Percentiles rank a stretch among this genome's conserved stretches.
Evolutionary conservation across 495 filamentous ascomycete genomes (phyloP).

Genomic region (Penicillium silybi): DNA sequence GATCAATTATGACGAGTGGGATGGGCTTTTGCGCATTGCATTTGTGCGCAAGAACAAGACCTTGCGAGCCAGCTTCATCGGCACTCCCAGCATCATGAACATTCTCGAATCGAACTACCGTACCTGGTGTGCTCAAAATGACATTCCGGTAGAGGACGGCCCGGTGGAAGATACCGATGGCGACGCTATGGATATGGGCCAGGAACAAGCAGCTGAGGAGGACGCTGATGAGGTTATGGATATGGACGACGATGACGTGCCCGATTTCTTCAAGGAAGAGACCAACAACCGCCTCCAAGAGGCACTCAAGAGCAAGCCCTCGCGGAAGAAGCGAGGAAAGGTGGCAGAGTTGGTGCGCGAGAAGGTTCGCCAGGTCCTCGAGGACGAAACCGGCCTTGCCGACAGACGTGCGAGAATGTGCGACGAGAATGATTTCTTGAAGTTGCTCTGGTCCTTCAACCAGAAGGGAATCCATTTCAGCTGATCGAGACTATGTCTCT

Average conservation of each 20-base stretch:
- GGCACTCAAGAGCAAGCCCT: conserved; percentile 41
- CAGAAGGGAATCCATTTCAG: conserved; percentile 91
- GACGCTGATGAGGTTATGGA: conserved; percentile 51
- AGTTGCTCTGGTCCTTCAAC: conserved; percentile 73
- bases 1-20: conserved; percentile 91
- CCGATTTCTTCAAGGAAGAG: conserved; percentile 74
- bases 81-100: conserved; percentile 70
- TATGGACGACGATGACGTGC: conserved; percentile 54
- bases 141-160: conserved; percentile 72
- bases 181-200: conserved; percentile 45
- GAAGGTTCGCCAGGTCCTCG: conserved; percentile 78
- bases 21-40: conserved; percentile 78
- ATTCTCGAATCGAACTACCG: conserved; percentile 84
- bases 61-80: conserved; percentile 69
- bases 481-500: conserved; percentile 35
- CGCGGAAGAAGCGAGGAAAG: conserved; percentile 67
- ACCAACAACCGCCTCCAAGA: conserved; percentile 41
- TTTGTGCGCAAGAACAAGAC: conserved; percentile 81
- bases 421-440: conserved; percentile 87
- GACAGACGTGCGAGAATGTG: conserved; percentile 80
- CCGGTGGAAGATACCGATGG: conserved; percentile 41
- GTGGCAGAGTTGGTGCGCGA: conserved; percentile 72
- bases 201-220: conserved; percentile 34
- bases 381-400: conserved; percentile 68
- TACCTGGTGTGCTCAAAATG: conserved; percentile 81